Evolutionary conservation across 2,329 filamentous ascomycete genomes (phyloP), one percentile per base, ranked within the genome.

Genomic region (Cordyceps javanica): DNA sequence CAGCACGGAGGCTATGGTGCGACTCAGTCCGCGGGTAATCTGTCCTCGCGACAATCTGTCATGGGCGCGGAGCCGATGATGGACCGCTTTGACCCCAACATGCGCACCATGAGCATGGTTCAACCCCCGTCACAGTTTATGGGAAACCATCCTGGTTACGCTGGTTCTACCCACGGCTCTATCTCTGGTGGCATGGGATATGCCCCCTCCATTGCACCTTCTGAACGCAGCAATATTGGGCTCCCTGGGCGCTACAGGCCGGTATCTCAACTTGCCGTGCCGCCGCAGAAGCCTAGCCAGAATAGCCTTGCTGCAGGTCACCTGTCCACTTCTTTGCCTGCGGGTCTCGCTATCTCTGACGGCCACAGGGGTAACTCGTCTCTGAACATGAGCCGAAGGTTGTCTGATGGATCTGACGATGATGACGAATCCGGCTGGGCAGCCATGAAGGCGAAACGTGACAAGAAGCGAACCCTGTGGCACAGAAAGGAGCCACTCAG

Each of bases 191-290:
- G 75, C 48, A 72, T 72, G 53, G 85, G 83, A 9, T 97, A 97
- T 72, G 82, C 91, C 1, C 86, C 91, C 1, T 97, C 93, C 1
- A 96, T 99, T 63, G 93, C 94, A 2, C 94, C 94, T 1, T 96
- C 91, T 5, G 94, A 97, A 75, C 88, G 94, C 60, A 97, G 92
- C 78, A 97, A 95, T 70, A 78, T 97, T 60, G 94, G 94, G 16
- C 81, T 96, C 54, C 91, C 94, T 9, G 87, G 90, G 32, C 86
- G 94, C 45, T 99, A 99, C 73, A 84, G 94, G 46, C 91, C 94
- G 1, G 93, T 97, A 1, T 91, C 90, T 0, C 87, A 88, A 42
- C 19, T 42, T 16, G 76, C 80, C 56, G 77, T 76, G 7, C 65
- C 64, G 9, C 62, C 64, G 0, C 65, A 58, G 66, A 72, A 45